Evolutionary conservation across 306 rosid genomes (phyloP), one percentile per base, ranked within the genome.

Genomic region (Biancaea sappan): DNA sequence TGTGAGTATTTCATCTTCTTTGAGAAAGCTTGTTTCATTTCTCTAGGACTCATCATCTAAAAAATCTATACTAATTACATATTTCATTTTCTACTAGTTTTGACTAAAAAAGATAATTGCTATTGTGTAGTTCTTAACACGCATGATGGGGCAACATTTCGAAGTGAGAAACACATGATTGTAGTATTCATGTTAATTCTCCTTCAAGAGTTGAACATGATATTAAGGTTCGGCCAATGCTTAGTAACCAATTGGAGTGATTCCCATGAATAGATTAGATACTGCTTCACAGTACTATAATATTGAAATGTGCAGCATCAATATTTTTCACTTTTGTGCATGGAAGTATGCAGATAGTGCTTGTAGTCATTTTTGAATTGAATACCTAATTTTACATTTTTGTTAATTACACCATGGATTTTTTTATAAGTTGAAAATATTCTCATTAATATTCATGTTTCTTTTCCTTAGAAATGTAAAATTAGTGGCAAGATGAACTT

Each of bases 71-170:
- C 72, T 62, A 51, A 67, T 61, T 21, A n/a, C n/a, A n/a, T 69
- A n/a, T 77, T 71, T 66, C 76, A 63, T 59, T 53, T 78, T 54
- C 66, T 80, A 37, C 82, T 92, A 97, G 96, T 94, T 76, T 84
- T 94, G 91, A 92, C 97, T 56, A 97, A 90, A 81, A 77, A 81
- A 54, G 99, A 92, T 80, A 95, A 94, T 80, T 94, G 99, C 85
- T 94, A 77, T 81, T 94, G 99, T 69, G 99, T 94, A 66, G 91
- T 94, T 79, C 99, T 94, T 78, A 94, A 92, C 13, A 97, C 99
- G 66, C 94, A 92, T 78, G 97, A 86, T 61, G 99, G 99, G 76
- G 97, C 92, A 73, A 96, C 99, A 81, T 94, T 88, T 90, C 97
- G 97, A 10, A 76, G 53, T 68, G 84, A 80, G 68, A 82, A 75